Evolutionary conservation across 768 basidiomycete species (phyloP).

Genomic region (Rubroboletus pulcherrimus): DNA sequence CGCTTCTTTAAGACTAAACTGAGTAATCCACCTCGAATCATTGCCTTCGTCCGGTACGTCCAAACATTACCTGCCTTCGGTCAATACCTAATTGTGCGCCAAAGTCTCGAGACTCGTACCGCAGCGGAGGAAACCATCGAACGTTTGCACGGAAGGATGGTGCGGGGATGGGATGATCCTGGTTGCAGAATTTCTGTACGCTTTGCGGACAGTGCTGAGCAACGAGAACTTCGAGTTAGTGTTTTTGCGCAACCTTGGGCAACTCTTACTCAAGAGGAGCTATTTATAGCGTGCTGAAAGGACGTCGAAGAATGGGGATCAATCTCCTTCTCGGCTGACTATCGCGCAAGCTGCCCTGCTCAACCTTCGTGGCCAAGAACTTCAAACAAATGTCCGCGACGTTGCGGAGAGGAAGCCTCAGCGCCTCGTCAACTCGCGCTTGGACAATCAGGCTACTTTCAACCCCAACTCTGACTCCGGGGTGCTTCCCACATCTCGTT

Average conservation of each 20-base stretch:
- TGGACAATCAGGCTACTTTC: slow-evolving; percentile 3
- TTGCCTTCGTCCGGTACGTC: slow-evolving; percentile 74
- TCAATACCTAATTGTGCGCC: neutral
- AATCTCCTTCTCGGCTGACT: slow-evolving; percentile 60
- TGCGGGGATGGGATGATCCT: slow-evolving; percentile 72
- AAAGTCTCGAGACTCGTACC: slow-evolving; percentile 62
- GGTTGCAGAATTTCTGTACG: slow-evolving; percentile 77
- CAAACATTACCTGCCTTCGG: neutral
- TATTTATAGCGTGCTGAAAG: slow-evolving; percentile 57
- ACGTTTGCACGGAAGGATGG: slow-evolving; percentile 74
- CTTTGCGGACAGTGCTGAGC: slow-evolving; percentile 76
- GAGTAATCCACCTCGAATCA: slow-evolving; percentile 72
- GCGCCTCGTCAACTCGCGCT: slow-evolving; percentile 1
- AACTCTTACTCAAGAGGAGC: neutral
- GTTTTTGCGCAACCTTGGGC: neutral
- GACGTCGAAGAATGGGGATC: slow-evolving; percentile 54
- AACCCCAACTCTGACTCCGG: neutral
- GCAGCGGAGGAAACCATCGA: slow-evolving; percentile 79
- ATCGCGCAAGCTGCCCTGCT: slow-evolving; percentile 77
- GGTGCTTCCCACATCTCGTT: slow-evolving; percentile 14
- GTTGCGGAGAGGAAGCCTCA: slow-evolving; percentile 7
- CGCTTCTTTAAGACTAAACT: slow-evolving; percentile 78
- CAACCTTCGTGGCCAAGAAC: slow-evolving; percentile 68
- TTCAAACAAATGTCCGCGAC: slow-evolving; percentile 20
- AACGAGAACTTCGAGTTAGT: slow-evolving; percentile 70